phyloP scores from a whole-genome alignment of 805 yeast species.

The Suhomyces faveliae region DNA sequence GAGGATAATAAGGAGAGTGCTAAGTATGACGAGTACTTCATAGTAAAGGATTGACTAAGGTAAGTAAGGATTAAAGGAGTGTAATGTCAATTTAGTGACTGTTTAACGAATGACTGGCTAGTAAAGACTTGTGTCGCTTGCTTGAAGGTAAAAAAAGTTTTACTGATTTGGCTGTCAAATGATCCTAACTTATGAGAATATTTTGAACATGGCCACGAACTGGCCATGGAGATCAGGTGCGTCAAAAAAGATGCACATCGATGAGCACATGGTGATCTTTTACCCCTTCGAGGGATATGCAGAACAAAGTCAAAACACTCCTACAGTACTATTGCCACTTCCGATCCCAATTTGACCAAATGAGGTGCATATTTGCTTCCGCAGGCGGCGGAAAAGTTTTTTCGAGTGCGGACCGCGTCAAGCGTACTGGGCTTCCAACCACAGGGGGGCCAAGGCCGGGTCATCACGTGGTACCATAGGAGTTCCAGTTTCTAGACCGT shows the following conservation, averaged over 20 bases:
- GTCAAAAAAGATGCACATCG: not conserved
- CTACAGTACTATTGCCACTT: not conserved
- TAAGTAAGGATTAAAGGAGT: slow-evolving; percentile 5
- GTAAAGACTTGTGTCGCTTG: not conserved
- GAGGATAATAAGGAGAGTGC: slow-evolving; percentile 16
- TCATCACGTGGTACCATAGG: too few species aligned
- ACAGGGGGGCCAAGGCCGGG: too few species aligned
- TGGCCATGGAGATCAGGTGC: not conserved
- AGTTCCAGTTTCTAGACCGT: too few species aligned
- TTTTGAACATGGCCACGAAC: not conserved
- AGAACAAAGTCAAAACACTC: not conserved
- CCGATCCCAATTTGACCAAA: not conserved
- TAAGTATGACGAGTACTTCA: slow-evolving; percentile 17
- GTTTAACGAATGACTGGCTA: slow-evolving; percentile 3
- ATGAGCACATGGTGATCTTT: not conserved
- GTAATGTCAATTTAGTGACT: not conserved
- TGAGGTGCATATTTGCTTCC: not conserved
- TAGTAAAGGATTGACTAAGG: slow-evolving; percentile 10
- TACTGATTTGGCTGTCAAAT: not conserved
- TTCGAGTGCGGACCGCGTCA: not conserved
- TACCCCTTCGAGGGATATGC: not conserved
- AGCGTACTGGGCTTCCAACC: not conserved
- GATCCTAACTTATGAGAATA: not conserved
- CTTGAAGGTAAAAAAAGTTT: not conserved
- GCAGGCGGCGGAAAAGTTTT: not conserved